A percentile compares a stretch with the other conserved stretches of the same genome.
Evolutionary conservation across 2,329 filamentous ascomycete genomes (phyloP).

Genomic region (Fusarium sp.): DNA sequence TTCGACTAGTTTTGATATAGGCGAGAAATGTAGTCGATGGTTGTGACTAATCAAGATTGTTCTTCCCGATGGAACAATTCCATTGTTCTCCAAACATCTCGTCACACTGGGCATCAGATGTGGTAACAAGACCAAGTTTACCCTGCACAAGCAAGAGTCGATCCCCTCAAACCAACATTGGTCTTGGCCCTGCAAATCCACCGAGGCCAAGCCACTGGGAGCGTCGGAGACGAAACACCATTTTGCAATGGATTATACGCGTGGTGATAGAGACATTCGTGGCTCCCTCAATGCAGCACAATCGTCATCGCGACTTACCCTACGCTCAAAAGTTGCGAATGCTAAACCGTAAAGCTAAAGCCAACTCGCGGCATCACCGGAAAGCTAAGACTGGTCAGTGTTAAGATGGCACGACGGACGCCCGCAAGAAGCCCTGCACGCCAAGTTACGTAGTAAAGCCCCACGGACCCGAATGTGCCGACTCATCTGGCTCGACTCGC

Average conservation of each 20-base stretch:
- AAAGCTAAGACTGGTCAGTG: background rate
- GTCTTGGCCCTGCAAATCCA: conserved; percentile 3
- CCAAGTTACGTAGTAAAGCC: conserved; percentile 3
- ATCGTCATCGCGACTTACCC: too few relatives aligned
- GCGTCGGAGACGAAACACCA: background rate
- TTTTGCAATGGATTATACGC: background rate
- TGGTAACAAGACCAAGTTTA: background rate
- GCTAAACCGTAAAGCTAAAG: background rate
- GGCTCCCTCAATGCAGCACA: background rate
- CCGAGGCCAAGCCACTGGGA: conserved; percentile 20
- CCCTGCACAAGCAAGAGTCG: conserved; percentile 11
- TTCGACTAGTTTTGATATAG: too few relatives aligned
- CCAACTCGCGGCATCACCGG: background rate
- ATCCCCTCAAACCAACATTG: background rate
- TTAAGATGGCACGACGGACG: conserved; percentile 16
- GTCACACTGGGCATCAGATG: background rate
- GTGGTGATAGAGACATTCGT: background rate
- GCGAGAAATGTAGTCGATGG: background rate
- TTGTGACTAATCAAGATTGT: background rate
- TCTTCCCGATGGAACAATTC: background rate
- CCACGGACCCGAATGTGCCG: background rate
- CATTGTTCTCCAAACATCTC: conserved; percentile 4
- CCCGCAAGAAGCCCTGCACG: conserved; percentile 21
- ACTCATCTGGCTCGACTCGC: background rate
- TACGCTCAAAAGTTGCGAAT: too few relatives aligned